Conservation (phyloP, 768 basidiomycete genomes). For the Nidularia sp. region DNA sequence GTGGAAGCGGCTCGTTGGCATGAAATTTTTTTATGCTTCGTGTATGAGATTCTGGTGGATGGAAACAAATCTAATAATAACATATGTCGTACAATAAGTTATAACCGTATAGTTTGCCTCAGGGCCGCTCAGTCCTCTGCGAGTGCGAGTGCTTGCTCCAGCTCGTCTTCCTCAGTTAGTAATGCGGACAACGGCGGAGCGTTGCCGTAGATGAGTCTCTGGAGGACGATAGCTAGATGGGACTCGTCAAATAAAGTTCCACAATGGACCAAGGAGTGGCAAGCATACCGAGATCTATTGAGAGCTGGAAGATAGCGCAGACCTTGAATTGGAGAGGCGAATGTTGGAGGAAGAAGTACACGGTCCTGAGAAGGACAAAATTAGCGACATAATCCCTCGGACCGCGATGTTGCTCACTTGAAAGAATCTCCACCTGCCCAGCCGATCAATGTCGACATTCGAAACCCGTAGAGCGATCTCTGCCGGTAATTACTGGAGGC, state of each 20-base stretch:
- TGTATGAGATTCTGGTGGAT: too few species aligned
- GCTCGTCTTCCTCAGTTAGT: constrained; percentile 58
- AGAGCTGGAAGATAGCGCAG: constrained; percentile 81
- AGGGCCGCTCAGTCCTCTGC: constrained; percentile 35
- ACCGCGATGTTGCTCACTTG: constrained; percentile 49
- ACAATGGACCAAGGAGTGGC: neutral
- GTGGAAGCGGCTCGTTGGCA: too few species aligned
- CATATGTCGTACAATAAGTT: too few species aligned
- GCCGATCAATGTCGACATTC: constrained; percentile 75
- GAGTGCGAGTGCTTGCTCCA: constrained; percentile 72
- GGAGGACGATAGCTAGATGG: constrained; percentile 59
- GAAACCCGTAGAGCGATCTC: constrained; percentile 80
- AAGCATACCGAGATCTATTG: constrained; percentile 67
- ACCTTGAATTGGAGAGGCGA: constrained; percentile 80
- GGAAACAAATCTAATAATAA: too few species aligned
- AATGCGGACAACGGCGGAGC: constrained; percentile 51
- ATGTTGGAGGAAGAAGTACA: constrained; percentile 73
- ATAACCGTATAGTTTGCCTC: too few species aligned
- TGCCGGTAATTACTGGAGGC: constrained; percentile 67
- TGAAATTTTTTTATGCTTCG: too few species aligned
- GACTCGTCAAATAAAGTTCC: too few species aligned
- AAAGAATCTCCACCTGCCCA: constrained; percentile 84
- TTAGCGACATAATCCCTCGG: neutral
- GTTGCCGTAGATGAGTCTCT: constrained; percentile 73
- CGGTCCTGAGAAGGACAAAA: constrained; percentile 41